These are phyloP conservation scores for Tetradesmus obliquus DNA, from an alignment of 139 green algal species.

Conservation along the genomic window DNA sequence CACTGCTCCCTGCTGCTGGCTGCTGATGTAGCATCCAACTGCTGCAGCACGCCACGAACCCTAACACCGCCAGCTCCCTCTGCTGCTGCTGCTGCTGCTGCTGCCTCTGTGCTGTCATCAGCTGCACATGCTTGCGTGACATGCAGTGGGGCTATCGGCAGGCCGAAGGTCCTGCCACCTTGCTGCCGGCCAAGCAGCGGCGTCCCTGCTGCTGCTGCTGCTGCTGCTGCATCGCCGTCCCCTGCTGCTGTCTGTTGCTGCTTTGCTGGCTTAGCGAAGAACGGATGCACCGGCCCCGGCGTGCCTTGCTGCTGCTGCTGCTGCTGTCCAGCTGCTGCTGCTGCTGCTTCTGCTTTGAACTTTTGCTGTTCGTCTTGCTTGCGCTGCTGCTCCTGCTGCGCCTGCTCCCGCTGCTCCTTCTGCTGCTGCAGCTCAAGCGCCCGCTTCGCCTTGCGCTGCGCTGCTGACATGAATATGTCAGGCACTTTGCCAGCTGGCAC, in stretches of 20 bases:
- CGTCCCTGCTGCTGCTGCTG: conserved; percentile 26
- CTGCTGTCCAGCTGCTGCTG: neutral
- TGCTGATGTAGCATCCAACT: neutral
- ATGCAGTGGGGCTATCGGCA: conserved; percentile 34
- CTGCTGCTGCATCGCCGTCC: neutral
- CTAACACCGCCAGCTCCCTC: neutral
- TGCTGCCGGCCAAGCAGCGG: neutral
- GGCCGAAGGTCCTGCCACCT: neutral
- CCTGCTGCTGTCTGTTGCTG: conserved; percentile 25
- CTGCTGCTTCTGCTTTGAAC: neutral
- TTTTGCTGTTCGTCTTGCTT: neutral
- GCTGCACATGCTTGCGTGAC: neutral
- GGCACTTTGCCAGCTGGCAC: conserved; percentile 7
- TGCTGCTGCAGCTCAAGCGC: conserved; percentile 21
- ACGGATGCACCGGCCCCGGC: conserved; percentile 22
- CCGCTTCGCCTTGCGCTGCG: conserved; percentile 21
- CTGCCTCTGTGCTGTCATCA: conserved; percentile 7
- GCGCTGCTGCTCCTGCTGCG: conserved; percentile 20
- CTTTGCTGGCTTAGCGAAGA: conserved; percentile 20
- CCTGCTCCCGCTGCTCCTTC: neutral
- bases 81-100: conserved; percentile 30
- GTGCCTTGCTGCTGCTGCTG: conserved; percentile 31
- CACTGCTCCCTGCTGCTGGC: neutral
- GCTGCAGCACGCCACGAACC: neutral
- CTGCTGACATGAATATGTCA: conserved; percentile 27